phyloP scores from a whole-genome alignment of 2,329 filamentous ascomycete species.

The Lomentospora prolificans region DNA sequence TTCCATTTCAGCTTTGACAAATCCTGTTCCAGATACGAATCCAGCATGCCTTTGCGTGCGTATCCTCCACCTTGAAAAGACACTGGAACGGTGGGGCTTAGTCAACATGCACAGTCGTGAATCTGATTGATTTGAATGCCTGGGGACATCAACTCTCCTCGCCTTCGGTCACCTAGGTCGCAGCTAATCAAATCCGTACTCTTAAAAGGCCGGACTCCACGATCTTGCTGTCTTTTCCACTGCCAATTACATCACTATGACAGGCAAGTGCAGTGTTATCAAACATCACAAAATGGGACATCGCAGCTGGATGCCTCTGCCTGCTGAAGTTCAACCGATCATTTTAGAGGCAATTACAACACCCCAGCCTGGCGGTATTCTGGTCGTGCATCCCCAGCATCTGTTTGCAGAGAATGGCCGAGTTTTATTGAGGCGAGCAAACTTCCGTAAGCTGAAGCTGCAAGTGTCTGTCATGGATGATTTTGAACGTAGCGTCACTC shows the following conservation, averaged over 20 bases:
- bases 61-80: too few species aligned
- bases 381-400: constrained; percentile 21
- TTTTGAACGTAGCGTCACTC: not conserved
- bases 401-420: not conserved
- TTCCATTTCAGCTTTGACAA: not conserved
- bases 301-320: constrained; percentile 14
- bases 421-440: not conserved
- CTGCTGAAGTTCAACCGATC: constrained; percentile 21
- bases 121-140: not conserved
- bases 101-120: not conserved
- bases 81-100: not conserved
- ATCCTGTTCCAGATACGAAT: not conserved
- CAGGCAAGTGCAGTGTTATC: not conserved
- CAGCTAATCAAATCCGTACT: too few species aligned
- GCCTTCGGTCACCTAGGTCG: too few species aligned
- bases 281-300: not conserved
- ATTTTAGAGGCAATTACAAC: constrained; percentile 19
- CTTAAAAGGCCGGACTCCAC: too few species aligned
- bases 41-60: too few species aligned
- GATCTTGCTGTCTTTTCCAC: too few species aligned
- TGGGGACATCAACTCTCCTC: not conserved
- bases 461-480: not conserved
- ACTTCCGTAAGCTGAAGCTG: not conserved
- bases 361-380: constrained; percentile 18
- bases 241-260: not conserved